A percentile compares a stretch with the other conserved stretches of the same genome.
These are phyloP conservation scores for Fusarium sp. DNA, from an alignment of 2,329 filamentous ascomycete genomes.

Conservation along the genomic window DNA sequence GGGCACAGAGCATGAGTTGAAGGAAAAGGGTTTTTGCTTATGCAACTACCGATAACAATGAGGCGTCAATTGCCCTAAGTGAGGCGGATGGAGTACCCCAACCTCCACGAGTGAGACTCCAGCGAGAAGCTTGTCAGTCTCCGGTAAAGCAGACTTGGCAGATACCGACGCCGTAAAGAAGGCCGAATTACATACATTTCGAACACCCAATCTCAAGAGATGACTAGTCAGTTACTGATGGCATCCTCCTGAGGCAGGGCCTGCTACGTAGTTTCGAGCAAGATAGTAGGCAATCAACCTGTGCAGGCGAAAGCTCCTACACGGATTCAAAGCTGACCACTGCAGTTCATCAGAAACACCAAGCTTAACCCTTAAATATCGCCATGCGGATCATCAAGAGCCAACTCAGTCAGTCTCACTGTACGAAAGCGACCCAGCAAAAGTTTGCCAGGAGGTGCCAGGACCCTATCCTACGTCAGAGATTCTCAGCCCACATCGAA, in stretches of 20 bases:
- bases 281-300: background rate
- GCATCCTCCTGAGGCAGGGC: background rate
- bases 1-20: background rate
- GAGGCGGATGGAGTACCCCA: no score
- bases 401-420: background rate
- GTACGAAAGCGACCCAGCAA: background rate
- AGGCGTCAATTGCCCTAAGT: no score
- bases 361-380: background rate
- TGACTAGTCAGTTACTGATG: background rate
- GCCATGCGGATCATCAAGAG: background rate
- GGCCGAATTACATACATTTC: background rate
- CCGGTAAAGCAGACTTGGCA: background rate
- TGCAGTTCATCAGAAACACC: background rate
- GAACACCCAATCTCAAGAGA: background rate
- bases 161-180: background rate
- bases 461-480: background rate
- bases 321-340: background rate
- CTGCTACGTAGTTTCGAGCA: background rate
- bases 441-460: background rate
- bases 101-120: no score
- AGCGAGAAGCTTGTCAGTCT: no score
- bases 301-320: background rate
- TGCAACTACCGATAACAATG: no score
- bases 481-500: background rate
- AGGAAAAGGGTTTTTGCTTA: no score